Conservation (phyloP, 805 yeast genomes). For the Yarrowia bubula region DNA sequence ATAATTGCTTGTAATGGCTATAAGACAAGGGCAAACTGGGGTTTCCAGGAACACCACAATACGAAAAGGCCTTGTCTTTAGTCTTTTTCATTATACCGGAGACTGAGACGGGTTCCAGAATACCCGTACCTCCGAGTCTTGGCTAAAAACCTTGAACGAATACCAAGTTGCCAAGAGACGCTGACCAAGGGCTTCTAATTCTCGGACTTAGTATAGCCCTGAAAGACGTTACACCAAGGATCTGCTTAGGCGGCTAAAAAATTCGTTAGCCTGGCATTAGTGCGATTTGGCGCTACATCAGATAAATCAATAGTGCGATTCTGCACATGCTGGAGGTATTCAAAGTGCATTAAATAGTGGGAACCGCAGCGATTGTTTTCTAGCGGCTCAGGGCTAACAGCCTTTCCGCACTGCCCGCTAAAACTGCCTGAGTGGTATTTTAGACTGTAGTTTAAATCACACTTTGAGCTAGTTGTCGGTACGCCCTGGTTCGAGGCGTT, state of each 20-base stretch:
- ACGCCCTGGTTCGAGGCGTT: too few species aligned
- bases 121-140: neutral
- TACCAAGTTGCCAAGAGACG: neutral
- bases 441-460: neutral
- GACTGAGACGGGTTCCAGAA: neutral
- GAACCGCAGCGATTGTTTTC: too few species aligned
- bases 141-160: neutral
- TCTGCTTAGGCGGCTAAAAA: neutral
- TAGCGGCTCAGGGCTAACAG: neutral
- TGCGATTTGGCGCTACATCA: too few species aligned
- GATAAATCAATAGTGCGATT: too few species aligned
- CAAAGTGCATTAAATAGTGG: too few species aligned
- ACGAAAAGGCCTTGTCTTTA: neutral
- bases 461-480: neutral
- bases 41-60: too few species aligned
- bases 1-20: too few species aligned
- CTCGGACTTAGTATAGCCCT: neutral
- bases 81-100: neutral
- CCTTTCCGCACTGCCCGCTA: too few species aligned
- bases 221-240: neutral
- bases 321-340: too few species aligned
- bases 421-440: neutral
- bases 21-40: too few species aligned
- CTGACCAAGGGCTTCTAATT: neutral
- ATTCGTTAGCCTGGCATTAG: too few species aligned